phyloP scores from a whole-genome alignment of 495 filamentous ascomycete species.

The Daldinia grandis region DNA sequence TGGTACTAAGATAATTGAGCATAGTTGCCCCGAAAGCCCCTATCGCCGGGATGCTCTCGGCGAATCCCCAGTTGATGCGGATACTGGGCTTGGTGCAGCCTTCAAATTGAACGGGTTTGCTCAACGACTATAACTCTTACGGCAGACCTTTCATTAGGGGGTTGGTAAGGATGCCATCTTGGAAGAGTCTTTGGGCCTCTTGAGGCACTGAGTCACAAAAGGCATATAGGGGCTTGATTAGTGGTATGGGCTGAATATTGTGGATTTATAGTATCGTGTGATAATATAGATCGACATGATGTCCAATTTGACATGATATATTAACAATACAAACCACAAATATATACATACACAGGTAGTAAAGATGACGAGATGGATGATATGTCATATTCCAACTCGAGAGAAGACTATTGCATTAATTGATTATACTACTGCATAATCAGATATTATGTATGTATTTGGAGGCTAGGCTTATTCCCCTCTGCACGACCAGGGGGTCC shows the following conservation, averaged over 20 bases:
- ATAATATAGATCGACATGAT: background rate
- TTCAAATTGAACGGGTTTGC: background rate
- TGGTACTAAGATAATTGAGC: background rate
- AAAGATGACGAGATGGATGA: no score
- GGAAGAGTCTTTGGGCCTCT: conserved; percentile 33
- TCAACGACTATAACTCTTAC: background rate
- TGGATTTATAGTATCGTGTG: no score
- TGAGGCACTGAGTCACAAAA: conserved; percentile 30
- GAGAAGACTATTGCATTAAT: no score
- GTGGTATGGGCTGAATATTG: no score
- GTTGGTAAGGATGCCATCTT: conserved; percentile 41
- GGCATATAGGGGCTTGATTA: no score
- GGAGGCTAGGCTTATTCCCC: background rate
- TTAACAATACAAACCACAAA: no score
- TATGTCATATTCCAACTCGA: no score
- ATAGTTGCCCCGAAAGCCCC: background rate
- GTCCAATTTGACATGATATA: background rate
- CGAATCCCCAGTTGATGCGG: background rate
- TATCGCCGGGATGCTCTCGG: background rate
- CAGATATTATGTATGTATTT: no score
- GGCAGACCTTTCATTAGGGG: conserved; percentile 34
- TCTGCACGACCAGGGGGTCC: background rate
- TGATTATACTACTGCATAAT: background rate
- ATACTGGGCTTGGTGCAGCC: background rate
- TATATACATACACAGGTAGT: no score